Base-by-base conservation (phyloP, 2,329 filamentous ascomycete species). In the Graphium sp. region DNA sequence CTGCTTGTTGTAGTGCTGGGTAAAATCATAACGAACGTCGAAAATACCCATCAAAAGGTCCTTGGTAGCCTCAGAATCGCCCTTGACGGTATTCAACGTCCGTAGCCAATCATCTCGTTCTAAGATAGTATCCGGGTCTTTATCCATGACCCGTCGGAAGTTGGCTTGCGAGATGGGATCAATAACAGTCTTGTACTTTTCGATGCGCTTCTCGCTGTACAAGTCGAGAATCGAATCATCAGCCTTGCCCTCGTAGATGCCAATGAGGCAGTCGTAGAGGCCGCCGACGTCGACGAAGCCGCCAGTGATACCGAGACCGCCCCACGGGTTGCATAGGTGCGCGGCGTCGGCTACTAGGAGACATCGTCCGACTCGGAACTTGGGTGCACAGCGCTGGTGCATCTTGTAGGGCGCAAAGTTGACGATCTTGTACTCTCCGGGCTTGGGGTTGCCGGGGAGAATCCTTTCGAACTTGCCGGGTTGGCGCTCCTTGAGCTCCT, bases 231-330 rank as follows among this genome's bases (percentile, higher is more conserved):
- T 59, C 0, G 43, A 44, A 25, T 54, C 55, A 30, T 58, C 53
- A 2, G 55, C 55, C 18, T 44, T 43, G 2, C 55, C 55, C 17
- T 57, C 50, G 46, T 48, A 58, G 25, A 60, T 52, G 1, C 56
- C 56, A 3, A 46, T 44, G 3, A 75, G 53, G 39, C 68, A 72
- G 37, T 76, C 68, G 33, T 59, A 68, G 5, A 76, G 53, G 1
- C 66, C 66, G 8, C 66, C 69, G 3, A 71, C 58, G 37, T 75
- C 71, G n/a, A 68, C 65, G 31, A 76, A 66, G 0, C 71, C 71
- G 5, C 69, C 68, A 0, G 68, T 74, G 28, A 75, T 60, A 2
- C 71, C 71, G 11, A 74, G 50, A 1, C 71, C 71, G 25, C 71
- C 71, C 46, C 61, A 60, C 1, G 58, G 56, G 40, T 62, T 64